Percentiles rank a stretch among this genome's conserved stretches.
Evolutionary conservation across 2,329 filamentous ascomycete genomes (phyloP).

Genomic region (Colletotrichum truncatum): DNA sequence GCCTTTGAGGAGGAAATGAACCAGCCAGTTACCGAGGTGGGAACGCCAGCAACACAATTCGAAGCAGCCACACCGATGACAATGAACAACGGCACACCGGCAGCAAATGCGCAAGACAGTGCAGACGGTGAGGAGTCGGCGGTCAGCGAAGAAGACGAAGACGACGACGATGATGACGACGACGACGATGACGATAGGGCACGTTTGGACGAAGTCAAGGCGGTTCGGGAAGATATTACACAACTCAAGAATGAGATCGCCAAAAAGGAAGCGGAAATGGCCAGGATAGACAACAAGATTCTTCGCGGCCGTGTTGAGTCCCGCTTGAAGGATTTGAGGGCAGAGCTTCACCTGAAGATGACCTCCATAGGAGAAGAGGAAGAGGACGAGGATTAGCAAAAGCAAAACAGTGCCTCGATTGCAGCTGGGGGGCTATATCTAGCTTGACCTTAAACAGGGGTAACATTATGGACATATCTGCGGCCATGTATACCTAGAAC

Average conservation of each 20-base stretch:
- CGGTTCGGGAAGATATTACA: conserved; percentile 63
- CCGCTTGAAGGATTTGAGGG: conserved; percentile 57
- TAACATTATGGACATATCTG: neutral
- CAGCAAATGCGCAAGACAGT: conserved; percentile 51
- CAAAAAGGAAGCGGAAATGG: conserved; percentile 53
- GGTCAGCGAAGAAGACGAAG: conserved; percentile 57
- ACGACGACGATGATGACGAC: conserved; percentile 62
- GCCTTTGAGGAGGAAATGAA: conserved; percentile 59
- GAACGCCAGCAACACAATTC: conserved; percentile 51
- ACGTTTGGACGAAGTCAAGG: conserved; percentile 59
- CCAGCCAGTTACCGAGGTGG: conserved; percentile 42
- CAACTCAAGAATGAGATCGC: conserved; percentile 61
- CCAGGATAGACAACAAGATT: conserved; percentile 55
- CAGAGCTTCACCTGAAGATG: conserved; percentile 55
- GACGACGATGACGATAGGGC: conserved; percentile 63
- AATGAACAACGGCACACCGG: conserved; percentile 54
- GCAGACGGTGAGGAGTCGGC: conserved; percentile 56
- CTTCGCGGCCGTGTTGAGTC: conserved; percentile 59
- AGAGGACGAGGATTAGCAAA: conserved; percentile 23
- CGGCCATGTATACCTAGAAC: conserved; percentile 7
- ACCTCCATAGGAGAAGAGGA: conserved; percentile 47
- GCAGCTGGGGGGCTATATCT: neutral
- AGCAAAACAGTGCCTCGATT: neutral
- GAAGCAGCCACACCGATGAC: conserved; percentile 56
- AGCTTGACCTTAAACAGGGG: neutral